These are phyloP conservation scores for Ogataea saltuana DNA, from an alignment of 805 yeast species.

Conservation along the genomic window DNA sequence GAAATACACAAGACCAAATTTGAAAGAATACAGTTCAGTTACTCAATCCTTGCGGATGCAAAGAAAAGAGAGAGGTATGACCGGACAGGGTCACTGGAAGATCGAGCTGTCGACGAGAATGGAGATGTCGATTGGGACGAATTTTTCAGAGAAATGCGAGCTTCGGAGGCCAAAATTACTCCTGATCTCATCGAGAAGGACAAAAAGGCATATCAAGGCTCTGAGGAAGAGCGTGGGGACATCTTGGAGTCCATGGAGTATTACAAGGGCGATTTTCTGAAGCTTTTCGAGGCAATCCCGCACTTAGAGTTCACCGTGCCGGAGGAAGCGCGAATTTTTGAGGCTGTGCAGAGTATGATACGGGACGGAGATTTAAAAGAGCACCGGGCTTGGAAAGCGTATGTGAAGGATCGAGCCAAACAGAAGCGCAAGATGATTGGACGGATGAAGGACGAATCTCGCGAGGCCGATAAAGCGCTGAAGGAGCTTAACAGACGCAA, in stretches of 20 bases:
- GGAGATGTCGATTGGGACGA: conserved; percentile 58
- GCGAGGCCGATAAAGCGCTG: conserved; percentile 56
- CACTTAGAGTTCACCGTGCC: conserved; percentile 63
- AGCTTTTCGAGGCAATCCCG: conserved; percentile 72
- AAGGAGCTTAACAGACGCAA: conserved; percentile 38
- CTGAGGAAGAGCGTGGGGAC: conserved; percentile 62
- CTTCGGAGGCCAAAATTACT: conserved; percentile 46
- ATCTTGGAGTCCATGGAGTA: conserved; percentile 57
- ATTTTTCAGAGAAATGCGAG: conserved; percentile 48
- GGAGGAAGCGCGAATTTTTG: conserved; percentile 63
- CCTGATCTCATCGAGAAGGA: conserved; percentile 73
- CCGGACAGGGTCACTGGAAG: conserved; percentile 63
- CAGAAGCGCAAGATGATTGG: conserved; percentile 50
- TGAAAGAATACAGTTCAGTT: conserved; percentile 74
- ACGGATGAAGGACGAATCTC: conserved; percentile 61
- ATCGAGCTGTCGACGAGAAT: conserved; percentile 34
- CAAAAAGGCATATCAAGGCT: conserved; percentile 58
- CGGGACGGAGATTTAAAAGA: conserved; percentile 37
- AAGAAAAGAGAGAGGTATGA: conserved; percentile 60
- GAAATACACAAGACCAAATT: conserved; percentile 44
- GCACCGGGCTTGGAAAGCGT: conserved; percentile 38
- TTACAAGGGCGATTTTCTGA: conserved; percentile 61
- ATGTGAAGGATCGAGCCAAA: conserved; percentile 49
- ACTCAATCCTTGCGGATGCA: conserved; percentile 63
- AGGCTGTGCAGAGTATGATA: conserved; percentile 49